A percentile compares a stretch with the other conserved stretches of the same genome.
Evolutionary conservation across 306 rosid species (phyloP).

Genomic region (Quercus robur): DNA sequence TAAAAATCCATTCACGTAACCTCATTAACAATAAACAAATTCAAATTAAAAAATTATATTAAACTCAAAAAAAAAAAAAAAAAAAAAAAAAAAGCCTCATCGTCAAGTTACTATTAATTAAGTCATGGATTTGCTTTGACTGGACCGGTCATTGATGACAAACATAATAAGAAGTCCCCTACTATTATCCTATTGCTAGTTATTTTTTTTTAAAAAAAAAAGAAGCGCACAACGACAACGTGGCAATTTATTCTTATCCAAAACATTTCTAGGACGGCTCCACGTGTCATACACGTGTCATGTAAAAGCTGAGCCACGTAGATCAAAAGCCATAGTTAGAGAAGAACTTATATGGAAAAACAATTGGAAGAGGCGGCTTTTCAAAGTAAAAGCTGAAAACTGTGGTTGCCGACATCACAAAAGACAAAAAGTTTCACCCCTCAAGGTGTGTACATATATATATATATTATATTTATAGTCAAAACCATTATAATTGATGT

Average conservation of each 20-base stretch:
- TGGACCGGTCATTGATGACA: too few species aligned
- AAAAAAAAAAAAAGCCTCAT: too few species aligned
- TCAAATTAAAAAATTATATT: too few species aligned
- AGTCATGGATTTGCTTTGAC: too few species aligned
- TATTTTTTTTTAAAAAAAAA: too few species aligned
- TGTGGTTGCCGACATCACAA: neutral
- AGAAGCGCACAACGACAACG: constrained; percentile 1
- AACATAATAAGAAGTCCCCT: too few species aligned
- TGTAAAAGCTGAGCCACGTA: neutral
- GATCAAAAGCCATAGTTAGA: neutral
- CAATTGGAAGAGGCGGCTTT: neutral
- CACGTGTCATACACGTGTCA: constrained; percentile 15
- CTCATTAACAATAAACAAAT: too few species aligned
- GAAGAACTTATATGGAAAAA: too few species aligned
- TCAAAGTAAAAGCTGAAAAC: neutral
- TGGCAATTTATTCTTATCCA: constrained; percentile 40
- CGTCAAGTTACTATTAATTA: too few species aligned
- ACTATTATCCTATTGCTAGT: too few species aligned
- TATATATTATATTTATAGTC: neutral
- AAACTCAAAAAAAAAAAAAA: too few species aligned
- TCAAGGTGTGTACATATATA: neutral
- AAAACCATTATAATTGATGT: neutral
- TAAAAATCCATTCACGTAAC: too few species aligned
- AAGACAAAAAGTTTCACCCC: neutral
- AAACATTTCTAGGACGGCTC: constrained; percentile 10